Evolutionary conservation across 495 filamentous ascomycete genomes (phyloP).

Genomic region (Viridothelium virens): DNA sequence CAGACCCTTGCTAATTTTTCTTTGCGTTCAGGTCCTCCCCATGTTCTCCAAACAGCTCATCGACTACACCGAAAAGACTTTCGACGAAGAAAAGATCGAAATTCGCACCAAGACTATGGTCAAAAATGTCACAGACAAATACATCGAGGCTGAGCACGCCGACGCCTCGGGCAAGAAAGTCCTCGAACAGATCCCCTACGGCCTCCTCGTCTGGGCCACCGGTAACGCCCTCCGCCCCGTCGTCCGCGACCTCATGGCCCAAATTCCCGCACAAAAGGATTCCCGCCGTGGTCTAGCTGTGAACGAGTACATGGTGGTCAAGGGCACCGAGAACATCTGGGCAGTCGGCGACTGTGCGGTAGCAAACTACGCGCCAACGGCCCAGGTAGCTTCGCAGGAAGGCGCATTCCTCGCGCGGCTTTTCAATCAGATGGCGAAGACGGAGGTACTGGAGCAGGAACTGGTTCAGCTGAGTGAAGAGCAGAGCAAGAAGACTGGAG

Average conservation of each 20-base stretch:
- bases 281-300: constrained; percentile 90
- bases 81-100: constrained; percentile 95
- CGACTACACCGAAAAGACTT: constrained; percentile 97
- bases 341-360: constrained; percentile 83
- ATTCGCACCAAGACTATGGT: constrained; percentile 99
- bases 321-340: constrained; percentile 95
- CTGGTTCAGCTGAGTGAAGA: constrained; percentile 54
- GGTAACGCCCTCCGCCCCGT: constrained; percentile 88
- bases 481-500: constrained; percentile 54
- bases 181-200: constrained; percentile 77
- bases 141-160: constrained; percentile 82
- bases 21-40: constrained; percentile 55
- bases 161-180: constrained; percentile 81
- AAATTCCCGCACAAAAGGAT: constrained; percentile 90
- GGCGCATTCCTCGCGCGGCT: constrained; percentile 90
- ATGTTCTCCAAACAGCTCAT: constrained; percentile 99
- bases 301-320: constrained; percentile 97
- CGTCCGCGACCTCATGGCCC: constrained; percentile 80
- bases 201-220: constrained; percentile 95
- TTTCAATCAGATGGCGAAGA: constrained; percentile 97
- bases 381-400: constrained; percentile 93
- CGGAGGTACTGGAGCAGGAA: constrained; percentile 66
- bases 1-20: not conserved
- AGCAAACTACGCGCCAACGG: constrained; percentile 94
- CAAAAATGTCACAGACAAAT: constrained; percentile 91